phyloP scores from a whole-genome alignment of 1,284 basidiomycete genomes.

The Ustilago vetiveriae region DNA sequence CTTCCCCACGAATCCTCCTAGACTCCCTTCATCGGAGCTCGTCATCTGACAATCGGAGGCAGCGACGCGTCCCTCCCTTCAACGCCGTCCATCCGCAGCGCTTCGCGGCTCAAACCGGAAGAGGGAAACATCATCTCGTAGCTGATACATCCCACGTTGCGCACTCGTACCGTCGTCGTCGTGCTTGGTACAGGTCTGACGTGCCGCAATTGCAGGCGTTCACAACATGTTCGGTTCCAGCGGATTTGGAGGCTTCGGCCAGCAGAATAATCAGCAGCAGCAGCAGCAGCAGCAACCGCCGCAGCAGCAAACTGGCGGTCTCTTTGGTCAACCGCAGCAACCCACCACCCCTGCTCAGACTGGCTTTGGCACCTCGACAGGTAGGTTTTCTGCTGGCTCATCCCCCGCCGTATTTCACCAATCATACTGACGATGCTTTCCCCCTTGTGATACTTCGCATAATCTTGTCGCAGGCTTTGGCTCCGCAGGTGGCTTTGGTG shows the following conservation, averaged over 20 bases:
- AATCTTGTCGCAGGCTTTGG: conserved; percentile 36
- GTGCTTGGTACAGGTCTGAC: neutral
- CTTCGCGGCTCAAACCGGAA: neutral
- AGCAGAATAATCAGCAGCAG: conserved; percentile 56
- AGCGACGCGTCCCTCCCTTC: no score
- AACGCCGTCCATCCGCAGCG: no score
- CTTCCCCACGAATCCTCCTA: neutral
- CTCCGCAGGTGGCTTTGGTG: conserved; percentile 43
- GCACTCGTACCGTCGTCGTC: neutral
- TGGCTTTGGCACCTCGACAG: conserved; percentile 38
- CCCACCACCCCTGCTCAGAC: conserved; percentile 60
- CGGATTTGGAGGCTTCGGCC: conserved; percentile 59
- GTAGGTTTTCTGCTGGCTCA: conserved; percentile 15
- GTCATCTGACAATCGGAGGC: no score
- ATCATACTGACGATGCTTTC: neutral
- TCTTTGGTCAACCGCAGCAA: conserved; percentile 64
- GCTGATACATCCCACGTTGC: no score
- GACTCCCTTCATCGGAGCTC: no score
- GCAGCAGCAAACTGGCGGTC: conserved; percentile 60
- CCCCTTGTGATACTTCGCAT: neutral
- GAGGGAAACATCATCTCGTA: no score
- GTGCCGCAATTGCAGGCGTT: no score
- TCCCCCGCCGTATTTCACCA: no score
- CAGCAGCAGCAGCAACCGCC: conserved; percentile 52
- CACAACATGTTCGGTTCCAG: conserved; percentile 53